phyloP scores from a whole-genome alignment of 1,284 basidiomycete genomes.

The Leccinum solheimii region DNA sequence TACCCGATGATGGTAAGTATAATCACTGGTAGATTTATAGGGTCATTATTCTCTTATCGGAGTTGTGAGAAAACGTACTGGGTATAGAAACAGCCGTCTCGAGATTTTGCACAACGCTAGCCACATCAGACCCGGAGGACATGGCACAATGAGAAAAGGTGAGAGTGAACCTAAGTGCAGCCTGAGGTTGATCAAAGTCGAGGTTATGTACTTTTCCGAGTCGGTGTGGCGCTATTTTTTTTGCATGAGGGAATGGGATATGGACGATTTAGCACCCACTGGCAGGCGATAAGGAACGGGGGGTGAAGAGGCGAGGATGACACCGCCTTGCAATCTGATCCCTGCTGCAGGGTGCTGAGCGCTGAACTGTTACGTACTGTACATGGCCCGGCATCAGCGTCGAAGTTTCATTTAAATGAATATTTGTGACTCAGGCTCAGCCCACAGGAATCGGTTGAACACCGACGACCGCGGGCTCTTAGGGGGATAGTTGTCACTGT shows the following conservation, averaged over 20 bases:
- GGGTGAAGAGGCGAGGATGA: background rate
- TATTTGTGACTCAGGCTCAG: too few species aligned
- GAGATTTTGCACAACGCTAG: background rate
- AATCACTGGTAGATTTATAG: background rate
- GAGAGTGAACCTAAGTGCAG: background rate
- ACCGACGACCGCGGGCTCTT: background rate
- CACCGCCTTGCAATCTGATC: background rate
- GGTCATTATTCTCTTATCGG: background rate
- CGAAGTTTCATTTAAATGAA: background rate
- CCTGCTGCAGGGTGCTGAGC: background rate
- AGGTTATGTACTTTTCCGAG: background rate
- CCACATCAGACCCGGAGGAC: background rate
- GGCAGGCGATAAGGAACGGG: background rate
- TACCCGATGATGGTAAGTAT: background rate
- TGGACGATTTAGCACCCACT: background rate
- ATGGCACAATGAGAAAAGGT: background rate
- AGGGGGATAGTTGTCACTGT: background rate
- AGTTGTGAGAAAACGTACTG: background rate
- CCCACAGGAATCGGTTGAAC: background rate
- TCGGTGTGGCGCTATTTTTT: background rate
- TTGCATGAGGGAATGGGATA: background rate
- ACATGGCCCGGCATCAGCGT: background rate
- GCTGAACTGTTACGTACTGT: background rate
- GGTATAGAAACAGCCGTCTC: background rate
- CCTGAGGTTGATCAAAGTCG: background rate